Conservation (phyloP, 73 alveolate species). For the Uronychia binucleata region DNA sequence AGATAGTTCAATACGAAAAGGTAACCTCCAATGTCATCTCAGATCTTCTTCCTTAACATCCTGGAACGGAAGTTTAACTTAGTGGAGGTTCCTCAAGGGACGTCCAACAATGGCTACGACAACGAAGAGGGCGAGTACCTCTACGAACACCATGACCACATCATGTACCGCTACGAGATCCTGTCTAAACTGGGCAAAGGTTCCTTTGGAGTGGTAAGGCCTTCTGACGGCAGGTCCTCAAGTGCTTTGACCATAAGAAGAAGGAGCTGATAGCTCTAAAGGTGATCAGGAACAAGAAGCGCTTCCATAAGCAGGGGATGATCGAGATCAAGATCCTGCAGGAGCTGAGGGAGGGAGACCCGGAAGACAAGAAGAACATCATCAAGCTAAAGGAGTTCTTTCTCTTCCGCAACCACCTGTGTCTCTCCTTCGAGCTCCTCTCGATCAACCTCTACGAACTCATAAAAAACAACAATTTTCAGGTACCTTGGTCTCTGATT, state of each 20-base stretch:
- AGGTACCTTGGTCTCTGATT: conserved; percentile 82
- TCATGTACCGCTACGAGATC: conserved; percentile 78
- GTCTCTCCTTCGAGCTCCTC: conserved; percentile 56
- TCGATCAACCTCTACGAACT: conserved; percentile 80
- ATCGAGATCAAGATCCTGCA: conserved; percentile 68
- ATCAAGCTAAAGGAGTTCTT: conserved; percentile 72
- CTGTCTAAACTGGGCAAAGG: conserved; percentile 79
- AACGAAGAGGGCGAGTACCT: conserved; percentile 81
- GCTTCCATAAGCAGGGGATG: conserved; percentile 65
- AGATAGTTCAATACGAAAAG: conserved; percentile 33
- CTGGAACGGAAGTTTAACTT: conserved; percentile 1
- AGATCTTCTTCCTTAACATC: conserved; percentile 30
- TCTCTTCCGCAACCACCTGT: conserved; percentile 65
- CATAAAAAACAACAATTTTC: conserved; percentile 70
- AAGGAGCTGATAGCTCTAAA: conserved; percentile 75
- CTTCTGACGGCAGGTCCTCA: too few relatives aligned
- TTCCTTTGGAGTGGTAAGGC: conserved; percentile 84
- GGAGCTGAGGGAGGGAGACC: conserved; percentile 61
- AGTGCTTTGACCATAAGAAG: conserved; percentile 83
- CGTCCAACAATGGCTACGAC: conserved; percentile 53
- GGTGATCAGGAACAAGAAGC: conserved; percentile 64
- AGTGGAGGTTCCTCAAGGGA: background rate
- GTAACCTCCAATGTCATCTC: background rate
- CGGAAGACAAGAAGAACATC: conserved; percentile 52
- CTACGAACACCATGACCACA: conserved; percentile 70